A percentile compares a stretch with the other conserved stretches of the same genome.
Conservation (phyloP, 1,284 basidiomycete species). For the Phellinidium pouzarii region DNA sequence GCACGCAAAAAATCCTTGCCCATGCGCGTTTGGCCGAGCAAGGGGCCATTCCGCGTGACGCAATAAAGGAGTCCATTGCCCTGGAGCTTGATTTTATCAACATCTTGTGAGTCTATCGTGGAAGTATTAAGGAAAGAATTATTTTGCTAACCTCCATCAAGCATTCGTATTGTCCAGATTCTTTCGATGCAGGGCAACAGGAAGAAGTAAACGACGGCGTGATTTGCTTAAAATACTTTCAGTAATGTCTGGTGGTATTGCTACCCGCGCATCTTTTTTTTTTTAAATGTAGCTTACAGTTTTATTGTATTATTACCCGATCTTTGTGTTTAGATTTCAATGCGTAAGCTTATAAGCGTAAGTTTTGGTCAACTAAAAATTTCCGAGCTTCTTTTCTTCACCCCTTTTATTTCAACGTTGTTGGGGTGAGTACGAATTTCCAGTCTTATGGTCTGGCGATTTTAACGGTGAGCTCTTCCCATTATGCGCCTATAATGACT, state of each 20-base stretch:
- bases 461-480: too few species aligned
- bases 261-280: neutral
- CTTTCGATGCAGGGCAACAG: constrained; percentile 43
- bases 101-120: constrained; percentile 54
- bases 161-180: constrained; percentile 78
- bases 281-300: neutral
- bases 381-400: too few species aligned
- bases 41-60: constrained; percentile 64
- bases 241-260: neutral
- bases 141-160: constrained; percentile 25
- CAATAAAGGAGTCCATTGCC: constrained; percentile 72
- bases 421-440: too few species aligned
- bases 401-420: too few species aligned
- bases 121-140: neutral
- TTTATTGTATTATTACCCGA: neutral
- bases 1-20: constrained; percentile 76
- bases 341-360: too few species aligned
- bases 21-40: constrained; percentile 70
- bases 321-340: neutral
- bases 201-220: constrained; percentile 19
- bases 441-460: too few species aligned
- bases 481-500: too few species aligned
- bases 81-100: constrained; percentile 87
- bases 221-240: neutral
- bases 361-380: too few species aligned